Base-by-base conservation (phyloP, 768 basidiomycete species). In the Brasilioporus rufonigricans region DNA sequence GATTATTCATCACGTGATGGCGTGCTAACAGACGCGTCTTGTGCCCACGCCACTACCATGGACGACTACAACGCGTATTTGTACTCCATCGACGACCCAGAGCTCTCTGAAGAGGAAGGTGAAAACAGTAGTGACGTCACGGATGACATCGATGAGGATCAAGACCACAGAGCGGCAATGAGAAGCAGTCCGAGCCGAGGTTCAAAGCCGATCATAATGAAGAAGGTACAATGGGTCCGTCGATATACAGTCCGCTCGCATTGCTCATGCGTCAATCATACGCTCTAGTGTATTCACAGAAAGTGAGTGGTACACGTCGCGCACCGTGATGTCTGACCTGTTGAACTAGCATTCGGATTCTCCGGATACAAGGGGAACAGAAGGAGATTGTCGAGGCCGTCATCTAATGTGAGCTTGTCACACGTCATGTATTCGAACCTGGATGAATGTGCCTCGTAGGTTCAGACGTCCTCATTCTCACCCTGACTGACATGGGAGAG, bases 401-500 rank as follows among this genome's bases (percentile, higher is more conserved):
- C 14, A 72, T 86, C 27, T 68, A 70, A 60, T 88, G 90, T 83
- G 53, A 19, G 73, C 56, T 7, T 16, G 43, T 39, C 26, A 27
- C 21, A 8, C 3, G 12, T 26, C 3, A 21, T 8, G 14, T 23
- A n/a, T 21, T 38, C 44, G 38, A 26, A n/a, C 23, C 23, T 8
- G 39, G 27, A 44, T 58, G 41, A 55, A 59, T 44, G 14, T 19
- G 27, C 6, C 8, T 24, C 36, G 6, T 52, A 89, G 89, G 87
- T 4, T 71, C 71, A 11, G 90, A 92, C 68, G 83, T 92, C 14
- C 78, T 92, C 45, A 87, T 91, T 11, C 77, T 92, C 4, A 91
- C 91, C 18, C 90, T 91, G 0, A 93, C 92, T 12, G 90, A 91
- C 5, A 90, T 93, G 87, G 91, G 91, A 33, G 93, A 93, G 80